Evolutionary conservation across 75 land plant genomes (phyloP), one percentile per base, ranked within the genome.

Genomic region (Pinus taeda): DNA sequence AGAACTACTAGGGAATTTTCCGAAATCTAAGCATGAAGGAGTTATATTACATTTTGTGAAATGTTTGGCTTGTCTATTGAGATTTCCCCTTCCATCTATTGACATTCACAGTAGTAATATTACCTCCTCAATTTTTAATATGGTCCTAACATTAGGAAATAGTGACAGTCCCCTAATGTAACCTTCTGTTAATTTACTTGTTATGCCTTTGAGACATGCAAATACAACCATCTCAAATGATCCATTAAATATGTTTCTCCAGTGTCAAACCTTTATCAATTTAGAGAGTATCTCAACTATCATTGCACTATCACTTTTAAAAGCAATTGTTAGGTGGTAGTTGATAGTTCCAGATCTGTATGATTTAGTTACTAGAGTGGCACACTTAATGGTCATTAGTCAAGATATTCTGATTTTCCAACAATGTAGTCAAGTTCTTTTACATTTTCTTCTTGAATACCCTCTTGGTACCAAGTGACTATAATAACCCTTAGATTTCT

Each of bases 391-490:
- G 93, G 91, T 97, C 9, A 89, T 85, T 42, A 94, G 92, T 84
- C 98, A 94, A 70, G 62, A 56, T 6, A 83, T 86, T 71, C 75
- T 83, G 4, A 87, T 94, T 73, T 88, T 91, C 49, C 90, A 89
- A 75, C 84, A 83, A 57, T 89, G 92, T 79, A 88, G 99, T 73
- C 82, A 92, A 60, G 85, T 97, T 58, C 75, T 94, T 5, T 79
- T 97, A 78, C 90, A 87, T 75, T 97, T 97, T 82, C 80, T 97
- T 45, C 86, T 94, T 33, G 90, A 94, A 80, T 97, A 97, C 80
- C 90, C 80, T 49, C 91, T 97, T 79, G 89, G 90, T 66, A 74
- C 81, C 0, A 91, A 90, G 79, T 90, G 93, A 2, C 78, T 94
- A 78, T 95, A 94, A 67, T 95, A 94, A 78, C 99, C 92, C 83